Evolutionary conservation across 192 early-diverging fungal species (phyloP).

Genomic region (Umbelopsis vinacea): DNA sequence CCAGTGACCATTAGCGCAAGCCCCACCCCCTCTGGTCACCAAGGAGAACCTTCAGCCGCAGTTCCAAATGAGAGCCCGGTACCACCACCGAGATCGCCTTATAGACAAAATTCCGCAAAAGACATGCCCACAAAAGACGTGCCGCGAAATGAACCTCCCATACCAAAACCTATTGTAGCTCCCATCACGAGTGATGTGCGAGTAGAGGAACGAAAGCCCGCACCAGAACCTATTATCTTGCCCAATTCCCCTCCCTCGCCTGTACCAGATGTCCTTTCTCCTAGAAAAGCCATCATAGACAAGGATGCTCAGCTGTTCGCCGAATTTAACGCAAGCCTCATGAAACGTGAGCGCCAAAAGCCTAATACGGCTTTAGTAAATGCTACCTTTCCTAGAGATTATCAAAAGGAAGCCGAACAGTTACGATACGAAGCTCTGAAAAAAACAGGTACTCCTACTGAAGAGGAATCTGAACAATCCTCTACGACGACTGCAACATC

Average conservation of each 20-base stretch:
- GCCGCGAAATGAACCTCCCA: not conserved
- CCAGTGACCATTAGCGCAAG: constrained; percentile 7
- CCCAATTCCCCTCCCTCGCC: constrained; percentile 14
- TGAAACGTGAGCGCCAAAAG: constrained; percentile 4
- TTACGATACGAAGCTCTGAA: not conserved
- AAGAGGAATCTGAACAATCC: not conserved
- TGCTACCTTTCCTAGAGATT: not conserved
- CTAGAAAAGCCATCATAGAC: constrained; percentile 22
- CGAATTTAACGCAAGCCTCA: not conserved
- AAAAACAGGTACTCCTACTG: not conserved
- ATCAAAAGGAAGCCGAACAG: constrained; percentile 1
- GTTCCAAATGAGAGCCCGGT: constrained; percentile 1
- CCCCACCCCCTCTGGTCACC: not conserved
- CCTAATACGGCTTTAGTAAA: not conserved
- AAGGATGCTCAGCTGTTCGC: constrained; percentile 28
- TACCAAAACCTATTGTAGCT: not conserved
- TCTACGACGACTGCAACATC: not conserved
- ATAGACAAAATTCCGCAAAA: constrained; percentile 28
- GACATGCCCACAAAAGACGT: constrained; percentile 17
- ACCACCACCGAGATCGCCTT: constrained; percentile 39
- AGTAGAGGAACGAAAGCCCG: not conserved
- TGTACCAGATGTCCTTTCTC: constrained; percentile 4
- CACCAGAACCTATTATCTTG: not conserved
- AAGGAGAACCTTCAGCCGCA: not conserved
- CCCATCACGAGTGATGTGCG: not conserved